Evolutionary conservation across 305 asterid genomes (phyloP), one percentile per base, ranked within the genome.

Genomic region (Fraxinus floribunda): DNA sequence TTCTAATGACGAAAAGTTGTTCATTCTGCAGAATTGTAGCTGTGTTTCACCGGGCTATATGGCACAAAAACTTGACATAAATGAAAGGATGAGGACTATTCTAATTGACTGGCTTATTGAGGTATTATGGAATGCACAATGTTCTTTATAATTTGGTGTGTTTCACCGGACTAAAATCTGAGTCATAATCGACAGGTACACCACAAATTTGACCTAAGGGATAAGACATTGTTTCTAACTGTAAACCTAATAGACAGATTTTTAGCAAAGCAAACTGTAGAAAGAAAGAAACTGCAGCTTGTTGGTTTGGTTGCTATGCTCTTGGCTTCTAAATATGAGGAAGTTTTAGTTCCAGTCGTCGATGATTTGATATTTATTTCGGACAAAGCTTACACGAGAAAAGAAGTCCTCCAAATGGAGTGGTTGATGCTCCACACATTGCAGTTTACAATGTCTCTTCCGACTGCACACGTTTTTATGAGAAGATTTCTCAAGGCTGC

Each of bases 51-150:
- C 98, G 3, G 89, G 83, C 32, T 96, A 96, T 73, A 94, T 96
- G 94, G 83, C 78, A 15, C 90, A 96, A 1, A 98, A 96, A 73
- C 79, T 82, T 30, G 99, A 96, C 91, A 90, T 96, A 80, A 96
- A 93, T 72, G 98, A 93, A 81, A 89, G 86, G 76, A 96, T 94
- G 99, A 88, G 99, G 78, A 87, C 98, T 57, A 94, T 96, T 83
- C 92, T 96, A 76, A 89, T 96, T 70, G 99, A 95, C 86, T 95
- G 99, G 99, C 97, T 96, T 20, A 84, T 93, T 49, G 98, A 96
- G 97, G 62, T 52, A 52, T 52, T 49, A 15, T 16, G 62, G 20
- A 15, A 52, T 16, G n/a, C 7, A 16, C 62, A 52, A 52, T 52
- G 62, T 52, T 52, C 22, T 52, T 16, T 15, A 52, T 52, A 52